Base-by-base conservation (phyloP, 2,329 filamentous ascomycete genomes). In the Fusarium oligoseptatum region DNA sequence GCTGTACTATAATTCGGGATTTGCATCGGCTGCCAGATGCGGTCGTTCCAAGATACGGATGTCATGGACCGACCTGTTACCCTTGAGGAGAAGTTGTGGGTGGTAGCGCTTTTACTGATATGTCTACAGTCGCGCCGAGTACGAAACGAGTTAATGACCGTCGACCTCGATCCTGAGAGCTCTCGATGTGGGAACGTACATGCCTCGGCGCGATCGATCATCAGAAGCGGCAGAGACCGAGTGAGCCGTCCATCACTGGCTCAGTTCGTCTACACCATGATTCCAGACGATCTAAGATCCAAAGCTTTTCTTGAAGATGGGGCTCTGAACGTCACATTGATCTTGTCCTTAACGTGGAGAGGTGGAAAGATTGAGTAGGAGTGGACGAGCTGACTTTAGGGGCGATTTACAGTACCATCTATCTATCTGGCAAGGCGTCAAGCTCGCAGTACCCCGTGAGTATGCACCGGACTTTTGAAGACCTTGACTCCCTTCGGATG, bases 1-100 rank as follows among this genome's bases (percentile, higher is more conserved):
- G 55, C 45, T 64, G 43, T 67, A 67, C 17, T 64, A 37, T 70
- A 62, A 41, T 14, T 67, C 10, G 48, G 37, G 22, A 66, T 58
- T 48, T 62, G 50, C 20, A 17, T 48, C 20, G 67, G 24, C 37
- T 32, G 60, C 27, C 45, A 36, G 17, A 15, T 10, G 45, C 7
- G 20, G 57, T 24, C 50, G 10, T 9, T 39, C 48, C 5, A 62
- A 55, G 61, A 60, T 17, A 45, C 7, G 27, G 48, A 55, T 20
- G 36, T 55, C 27, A 39, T 61, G n/a, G 29, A 24, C n/a, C 2
- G 29, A 22, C n/a, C 2, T 36, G 24, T n/a, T 9, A n/a, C 3
- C 29, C 36, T 37, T 32, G 32, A 41, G 41, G 22, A 61, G 20
- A 56, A 22, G 9, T 32, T n/a, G 24, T 39, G 15, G 34, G 41